Percentiles rank a stretch among this genome's conserved stretches.
Evolutionary conservation across 257 asterid species (phyloP).

Genomic region (Capsicum chinense): DNA sequence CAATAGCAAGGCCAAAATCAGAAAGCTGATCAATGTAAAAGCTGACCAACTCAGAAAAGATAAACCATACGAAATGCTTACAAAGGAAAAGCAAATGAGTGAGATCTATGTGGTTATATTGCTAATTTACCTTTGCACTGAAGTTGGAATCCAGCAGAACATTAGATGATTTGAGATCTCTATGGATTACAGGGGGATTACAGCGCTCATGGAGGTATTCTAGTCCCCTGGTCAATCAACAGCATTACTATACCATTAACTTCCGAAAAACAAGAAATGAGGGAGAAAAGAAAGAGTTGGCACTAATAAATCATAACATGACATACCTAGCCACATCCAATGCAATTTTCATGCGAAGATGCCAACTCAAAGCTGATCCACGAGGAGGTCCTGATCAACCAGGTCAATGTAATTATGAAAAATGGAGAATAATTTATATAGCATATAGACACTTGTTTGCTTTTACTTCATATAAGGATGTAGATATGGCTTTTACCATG

Average conservation of each 20-base stretch:
- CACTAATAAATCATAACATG: neutral
- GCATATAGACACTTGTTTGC: neutral
- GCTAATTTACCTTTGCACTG: slow-evolving; percentile 72
- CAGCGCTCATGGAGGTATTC: slow-evolving; percentile 90
- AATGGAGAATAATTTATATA: neutral
- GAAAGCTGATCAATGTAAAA: slow-evolving; percentile 61
- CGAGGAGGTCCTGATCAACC: slow-evolving; percentile 62
- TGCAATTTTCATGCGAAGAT: slow-evolving; percentile 87
- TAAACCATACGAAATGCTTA: neutral
- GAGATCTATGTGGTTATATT: neutral
- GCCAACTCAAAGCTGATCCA: slow-evolving; percentile 80
- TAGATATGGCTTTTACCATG: slow-evolving; percentile 58
- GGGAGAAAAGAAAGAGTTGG: neutral
- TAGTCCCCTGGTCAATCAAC: slow-evolving; percentile 64
- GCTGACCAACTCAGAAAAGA: slow-evolving; percentile 15
- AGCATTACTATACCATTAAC: neutral
- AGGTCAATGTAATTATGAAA: slow-evolving; percentile 4
- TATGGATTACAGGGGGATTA: slow-evolving; percentile 84
- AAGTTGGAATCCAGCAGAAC: slow-evolving; percentile 81
- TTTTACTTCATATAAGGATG: slow-evolving; percentile 21
- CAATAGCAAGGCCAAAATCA: slow-evolving; percentile 84
- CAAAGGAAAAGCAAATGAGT: neutral
- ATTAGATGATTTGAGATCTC: slow-evolving; percentile 88
- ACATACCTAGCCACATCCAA: slow-evolving; percentile 88
- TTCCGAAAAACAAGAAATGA: neutral